Evolutionary conservation across 768 basidiomycete genomes (phyloP), one percentile per base, ranked within the genome.

Genomic region (Rhodosporidiobolus sp.): DNA sequence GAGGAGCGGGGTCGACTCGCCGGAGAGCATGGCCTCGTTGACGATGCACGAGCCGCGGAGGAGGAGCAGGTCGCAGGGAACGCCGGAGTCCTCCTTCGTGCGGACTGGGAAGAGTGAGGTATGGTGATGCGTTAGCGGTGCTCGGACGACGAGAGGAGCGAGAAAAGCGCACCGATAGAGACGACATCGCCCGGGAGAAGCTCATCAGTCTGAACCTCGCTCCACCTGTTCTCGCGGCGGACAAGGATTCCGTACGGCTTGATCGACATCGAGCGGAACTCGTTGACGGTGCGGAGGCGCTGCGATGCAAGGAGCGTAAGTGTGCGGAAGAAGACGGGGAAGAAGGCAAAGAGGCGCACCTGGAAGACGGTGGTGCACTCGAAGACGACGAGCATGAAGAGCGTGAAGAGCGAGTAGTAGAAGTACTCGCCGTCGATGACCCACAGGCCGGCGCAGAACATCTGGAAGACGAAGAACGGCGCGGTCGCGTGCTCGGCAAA

Each of bases 341-440:
- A 67, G 54, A 57, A 38, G 7, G 14, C 26, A 50, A 20, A n/a
- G 22, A 53, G 35, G 43, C 58, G 32, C 50, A 91, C 93, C 89
- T 98, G 96, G 88, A 91, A 98, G 43, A 98, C 95, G 32, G 96
- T 94, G 2, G 96, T 98, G 82, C 94, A 98, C 82, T 99, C 96
- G 79, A 99, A 99, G 74, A 96, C 90, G 58, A 99, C 83, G 48
- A 99, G 85, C 96, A 99, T 99, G 86, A 99, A 97, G 34, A 94
- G 85, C 3, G 96, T 98, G 83, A 99, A 99, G 52, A 99, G 81
- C 67, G 90, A 82, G 84, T 97, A 99, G 81, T 96, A 97, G 94
- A 94, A 97, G 81, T 98, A 99, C 80, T 98, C 96, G 8, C 46
- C 46, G 78, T 99, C 96, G 77, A 99, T 82, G 80, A 90, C 92